phyloP scores from a whole-genome alignment of 345 rosid genomes.

The Citrus sp. region DNA sequence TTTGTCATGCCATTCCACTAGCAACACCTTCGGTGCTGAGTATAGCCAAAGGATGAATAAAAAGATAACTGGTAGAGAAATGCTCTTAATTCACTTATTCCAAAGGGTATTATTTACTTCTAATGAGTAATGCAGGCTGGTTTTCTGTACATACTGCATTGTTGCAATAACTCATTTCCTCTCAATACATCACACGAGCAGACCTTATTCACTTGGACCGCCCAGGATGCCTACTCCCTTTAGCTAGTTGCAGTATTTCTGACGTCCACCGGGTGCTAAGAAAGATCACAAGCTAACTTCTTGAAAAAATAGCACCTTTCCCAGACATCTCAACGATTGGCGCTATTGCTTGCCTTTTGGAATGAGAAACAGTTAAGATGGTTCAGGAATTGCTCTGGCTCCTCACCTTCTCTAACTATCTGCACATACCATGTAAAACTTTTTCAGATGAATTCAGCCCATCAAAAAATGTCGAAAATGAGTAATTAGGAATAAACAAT shows the following conservation, averaged over 20 bases:
- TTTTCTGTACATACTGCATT: slow-evolving; percentile 30
- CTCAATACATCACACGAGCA: slow-evolving; percentile 42
- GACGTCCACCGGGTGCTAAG: background rate
- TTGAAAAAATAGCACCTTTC: background rate
- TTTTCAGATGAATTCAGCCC: slow-evolving; percentile 9
- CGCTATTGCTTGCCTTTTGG: slow-evolving; percentile 23
- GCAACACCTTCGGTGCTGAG: slow-evolving; percentile 24
- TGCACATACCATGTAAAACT: slow-evolving; percentile 17
- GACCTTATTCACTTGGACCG: slow-evolving; percentile 20
- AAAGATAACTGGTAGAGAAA: background rate
- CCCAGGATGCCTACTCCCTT: slow-evolving; percentile 41
- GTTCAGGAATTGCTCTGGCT: slow-evolving; percentile 37
- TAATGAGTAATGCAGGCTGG: slow-evolving; percentile 19
- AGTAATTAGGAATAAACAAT: background rate
- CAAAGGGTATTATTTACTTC: slow-evolving; percentile 27
- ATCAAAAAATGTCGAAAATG: background rate
- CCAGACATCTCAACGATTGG: background rate
- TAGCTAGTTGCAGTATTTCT: slow-evolving; percentile 8
- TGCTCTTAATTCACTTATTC: slow-evolving; percentile 12
- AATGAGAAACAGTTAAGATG: slow-evolving; percentile 28
- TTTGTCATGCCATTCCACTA: slow-evolving; percentile 14
- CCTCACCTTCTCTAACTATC: slow-evolving; percentile 42
- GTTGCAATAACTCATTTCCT: background rate
- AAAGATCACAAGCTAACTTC: background rate
- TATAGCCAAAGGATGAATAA: background rate